These are phyloP conservation scores for Vitis riparia DNA, from an alignment of 164 flowering plant genomes.

Conservation along the genomic window DNA sequence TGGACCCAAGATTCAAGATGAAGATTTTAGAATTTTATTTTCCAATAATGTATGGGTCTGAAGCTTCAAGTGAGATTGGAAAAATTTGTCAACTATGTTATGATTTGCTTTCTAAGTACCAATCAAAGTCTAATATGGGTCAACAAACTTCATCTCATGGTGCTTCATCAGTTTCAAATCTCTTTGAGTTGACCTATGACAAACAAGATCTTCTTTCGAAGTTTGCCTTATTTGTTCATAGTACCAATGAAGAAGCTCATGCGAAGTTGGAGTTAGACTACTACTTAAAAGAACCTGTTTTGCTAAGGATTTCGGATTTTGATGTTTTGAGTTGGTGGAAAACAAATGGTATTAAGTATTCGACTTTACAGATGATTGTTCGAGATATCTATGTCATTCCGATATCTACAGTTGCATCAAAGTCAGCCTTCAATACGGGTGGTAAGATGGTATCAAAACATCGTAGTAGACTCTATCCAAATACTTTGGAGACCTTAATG, in stretches of 20 bases:
- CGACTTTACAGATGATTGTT: conserved; percentile 4
- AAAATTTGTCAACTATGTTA: neutral
- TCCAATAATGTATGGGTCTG: neutral
- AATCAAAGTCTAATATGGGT: neutral
- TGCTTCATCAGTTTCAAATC: neutral
- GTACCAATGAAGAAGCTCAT: neutral
- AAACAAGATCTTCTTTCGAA: neutral
- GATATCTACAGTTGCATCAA: no score
- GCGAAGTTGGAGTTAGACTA: neutral
- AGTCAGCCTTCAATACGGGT: conserved; percentile 3
- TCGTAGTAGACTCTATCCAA: conserved; percentile 2
- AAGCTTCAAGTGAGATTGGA: neutral
- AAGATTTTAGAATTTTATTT: neutral
- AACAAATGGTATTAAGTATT: neutral
- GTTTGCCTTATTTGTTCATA: neutral
- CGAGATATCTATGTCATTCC: neutral
- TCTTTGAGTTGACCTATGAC: no score
- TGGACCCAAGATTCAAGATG: conserved; percentile 9
- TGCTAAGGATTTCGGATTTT: neutral
- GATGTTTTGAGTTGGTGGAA: no score
- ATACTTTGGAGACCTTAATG: conserved; percentile 10
- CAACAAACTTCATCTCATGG: neutral
- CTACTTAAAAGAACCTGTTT: neutral
- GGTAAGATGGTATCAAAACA: conserved; percentile 8
- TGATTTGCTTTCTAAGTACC: neutral